Evolutionary conservation across 306 rosid genomes (phyloP).

Genomic region (Vachellia pachyceras): DNA sequence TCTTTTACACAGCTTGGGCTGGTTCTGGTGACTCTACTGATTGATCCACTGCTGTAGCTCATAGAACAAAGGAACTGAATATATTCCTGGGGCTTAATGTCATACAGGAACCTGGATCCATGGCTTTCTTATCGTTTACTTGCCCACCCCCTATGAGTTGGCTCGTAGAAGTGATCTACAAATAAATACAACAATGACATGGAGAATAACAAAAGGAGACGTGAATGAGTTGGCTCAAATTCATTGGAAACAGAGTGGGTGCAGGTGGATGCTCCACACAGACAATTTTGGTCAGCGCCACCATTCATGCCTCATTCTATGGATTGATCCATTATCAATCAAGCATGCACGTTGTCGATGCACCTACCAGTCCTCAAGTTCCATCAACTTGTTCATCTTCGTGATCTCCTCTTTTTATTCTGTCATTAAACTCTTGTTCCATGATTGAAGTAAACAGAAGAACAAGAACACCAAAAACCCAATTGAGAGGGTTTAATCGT

Average conservation of each 20-base stretch:
- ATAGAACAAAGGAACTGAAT: conserved; percentile 63
- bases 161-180: too few species aligned
- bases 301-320: conserved; percentile 7
- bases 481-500: neutral
- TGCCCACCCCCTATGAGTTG: conserved; percentile 72
- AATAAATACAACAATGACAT: too few species aligned
- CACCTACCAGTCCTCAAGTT: neutral
- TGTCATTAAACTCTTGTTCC: neutral
- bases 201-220: too few species aligned
- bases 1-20: conserved; percentile 42
- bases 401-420: neutral
- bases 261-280: neutral
- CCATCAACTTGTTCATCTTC: neutral
- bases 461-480: neutral
- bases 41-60: conserved; percentile 53
- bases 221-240: neutral
- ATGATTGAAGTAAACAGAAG: neutral
- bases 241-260: neutral
- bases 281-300: neutral
- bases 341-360: neutral
- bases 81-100: conserved; percentile 54
- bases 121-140: conserved; percentile 65
- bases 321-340: neutral
- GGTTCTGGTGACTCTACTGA: conserved; percentile 47
- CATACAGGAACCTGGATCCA: conserved; percentile 66